Percentiles rank a stretch among this genome's conserved stretches.
phyloP scores from a whole-genome alignment of 768 basidiomycete genomes.

The Trametes punicea region DNA sequence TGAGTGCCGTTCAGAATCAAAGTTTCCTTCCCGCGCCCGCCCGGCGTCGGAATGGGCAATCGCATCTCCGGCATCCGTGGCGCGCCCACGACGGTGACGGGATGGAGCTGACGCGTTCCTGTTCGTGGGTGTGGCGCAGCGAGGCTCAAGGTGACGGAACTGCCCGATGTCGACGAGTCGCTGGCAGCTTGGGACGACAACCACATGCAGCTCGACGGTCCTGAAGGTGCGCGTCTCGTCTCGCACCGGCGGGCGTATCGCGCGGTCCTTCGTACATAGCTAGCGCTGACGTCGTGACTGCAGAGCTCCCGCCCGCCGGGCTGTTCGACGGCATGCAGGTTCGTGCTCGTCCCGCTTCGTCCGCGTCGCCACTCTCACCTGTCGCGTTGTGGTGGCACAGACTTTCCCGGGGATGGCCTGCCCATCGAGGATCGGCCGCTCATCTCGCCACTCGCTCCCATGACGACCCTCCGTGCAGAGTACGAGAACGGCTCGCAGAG shows the following conservation, averaged over 20 bases:
- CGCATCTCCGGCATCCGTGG: background rate
- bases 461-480: constrained; percentile 56
- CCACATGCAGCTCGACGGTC: constrained; percentile 4
- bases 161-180: constrained; percentile 25
- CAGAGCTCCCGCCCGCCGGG: constrained; percentile 15
- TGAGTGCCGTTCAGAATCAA: constrained; percentile 5
- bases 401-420: constrained; percentile 34
- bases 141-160: constrained; percentile 21
- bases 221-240: constrained; percentile 5
- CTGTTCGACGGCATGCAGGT: constrained; percentile 20
- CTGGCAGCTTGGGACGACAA: background rate
- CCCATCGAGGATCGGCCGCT: constrained; percentile 44
- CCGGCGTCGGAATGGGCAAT: no score
- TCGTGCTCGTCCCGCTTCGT: no score
- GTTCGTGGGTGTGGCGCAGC: constrained; percentile 15
- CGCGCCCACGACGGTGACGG: background rate
- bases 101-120: constrained; percentile 1
- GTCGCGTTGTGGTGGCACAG: no score
- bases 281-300: background rate
- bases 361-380: no score
- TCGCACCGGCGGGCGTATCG: no score
- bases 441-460: constrained; percentile 50
- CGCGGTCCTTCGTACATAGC: background rate
- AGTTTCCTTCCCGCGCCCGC: no score
- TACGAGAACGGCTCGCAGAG: constrained; percentile 56